phyloP scores from a whole-genome alignment of 257 asterid species.

The Solanum pinnatisectum region DNA sequence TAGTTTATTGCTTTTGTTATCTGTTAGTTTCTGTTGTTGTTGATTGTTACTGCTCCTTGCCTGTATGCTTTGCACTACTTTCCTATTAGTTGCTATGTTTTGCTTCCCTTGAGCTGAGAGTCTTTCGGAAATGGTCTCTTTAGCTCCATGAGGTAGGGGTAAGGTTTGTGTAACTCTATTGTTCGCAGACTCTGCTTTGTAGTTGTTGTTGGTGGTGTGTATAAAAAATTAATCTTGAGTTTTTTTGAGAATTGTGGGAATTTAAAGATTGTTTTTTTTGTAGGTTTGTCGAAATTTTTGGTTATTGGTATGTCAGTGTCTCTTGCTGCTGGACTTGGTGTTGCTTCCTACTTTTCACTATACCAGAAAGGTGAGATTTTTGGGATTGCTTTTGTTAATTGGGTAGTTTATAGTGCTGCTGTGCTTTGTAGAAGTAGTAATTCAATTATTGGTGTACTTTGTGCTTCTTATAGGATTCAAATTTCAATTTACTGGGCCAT shows the following conservation, averaged over 20 bases:
- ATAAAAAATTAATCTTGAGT: neutral
- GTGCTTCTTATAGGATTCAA: constrained; percentile 33
- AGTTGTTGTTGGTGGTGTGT: neutral
- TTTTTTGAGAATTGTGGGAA: neutral
- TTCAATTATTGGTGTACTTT: neutral
- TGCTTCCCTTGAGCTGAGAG: neutral
- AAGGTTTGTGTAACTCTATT: neutral
- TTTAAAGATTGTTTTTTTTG: constrained; percentile 6
- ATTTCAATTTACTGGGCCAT: constrained; percentile 22
- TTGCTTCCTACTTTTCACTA: constrained; percentile 39
- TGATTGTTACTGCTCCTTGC: neutral
- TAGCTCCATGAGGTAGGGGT: neutral
- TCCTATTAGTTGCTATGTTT: neutral
- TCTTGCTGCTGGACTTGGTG: constrained; percentile 45
- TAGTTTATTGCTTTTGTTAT: neutral
- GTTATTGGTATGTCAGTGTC: constrained; percentile 55
- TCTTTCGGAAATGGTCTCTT: neutral
- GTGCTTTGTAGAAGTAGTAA: neutral
- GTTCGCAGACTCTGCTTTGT: neutral
- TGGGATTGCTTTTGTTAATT: neutral
- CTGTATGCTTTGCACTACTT: neutral
- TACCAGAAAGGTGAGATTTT: constrained; percentile 38
- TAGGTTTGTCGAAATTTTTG: constrained; percentile 44
- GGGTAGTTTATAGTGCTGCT: neutral
- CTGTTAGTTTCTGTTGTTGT: neutral